Conservation (phyloP, 176 grass and related monocot genomes). For the Cymbopogon citratus region DNA sequence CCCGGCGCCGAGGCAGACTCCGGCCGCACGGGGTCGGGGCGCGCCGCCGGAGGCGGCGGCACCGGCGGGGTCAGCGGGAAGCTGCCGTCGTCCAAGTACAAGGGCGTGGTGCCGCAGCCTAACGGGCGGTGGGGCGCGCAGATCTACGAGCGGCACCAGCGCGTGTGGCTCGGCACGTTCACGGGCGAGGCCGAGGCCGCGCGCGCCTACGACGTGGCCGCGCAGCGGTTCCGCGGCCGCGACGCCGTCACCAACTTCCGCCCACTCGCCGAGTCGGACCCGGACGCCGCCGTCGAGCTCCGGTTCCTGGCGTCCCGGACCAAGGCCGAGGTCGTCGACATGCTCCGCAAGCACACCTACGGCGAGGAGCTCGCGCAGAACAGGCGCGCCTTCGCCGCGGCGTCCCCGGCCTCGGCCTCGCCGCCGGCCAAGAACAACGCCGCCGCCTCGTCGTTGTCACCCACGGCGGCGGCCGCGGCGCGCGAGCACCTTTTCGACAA, state of each 20-base stretch:
- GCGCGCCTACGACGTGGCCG: constrained; percentile 77
- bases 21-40: not conserved
- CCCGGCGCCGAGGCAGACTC: constrained; percentile 34
- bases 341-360: constrained; percentile 96
- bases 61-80: not conserved
- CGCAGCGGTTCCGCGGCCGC: constrained; percentile 87
- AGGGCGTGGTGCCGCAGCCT: constrained; percentile 96
- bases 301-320: constrained; percentile 62
- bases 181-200: constrained; percentile 65
- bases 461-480: constrained; percentile 1
- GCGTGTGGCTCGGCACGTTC: constrained; percentile 98
- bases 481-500: constrained; percentile 90
- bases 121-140: constrained; percentile 97
- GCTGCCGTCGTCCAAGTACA: constrained; percentile 84
- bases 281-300: constrained; percentile 40
- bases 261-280: constrained; percentile 47
- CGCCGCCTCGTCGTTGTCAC: not conserved
- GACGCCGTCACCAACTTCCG: constrained; percentile 93
- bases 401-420: not conserved
- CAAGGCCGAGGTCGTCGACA: constrained; percentile 87
- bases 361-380: constrained; percentile 65
- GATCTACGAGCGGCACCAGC: constrained; percentile 98
- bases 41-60: not conserved
- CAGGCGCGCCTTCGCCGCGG: constrained; percentile 24
- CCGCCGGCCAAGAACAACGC: not conserved